Evolutionary conservation across 495 filamentous ascomycete species (phyloP).

Genomic region (Tuber umbilicatum): DNA sequence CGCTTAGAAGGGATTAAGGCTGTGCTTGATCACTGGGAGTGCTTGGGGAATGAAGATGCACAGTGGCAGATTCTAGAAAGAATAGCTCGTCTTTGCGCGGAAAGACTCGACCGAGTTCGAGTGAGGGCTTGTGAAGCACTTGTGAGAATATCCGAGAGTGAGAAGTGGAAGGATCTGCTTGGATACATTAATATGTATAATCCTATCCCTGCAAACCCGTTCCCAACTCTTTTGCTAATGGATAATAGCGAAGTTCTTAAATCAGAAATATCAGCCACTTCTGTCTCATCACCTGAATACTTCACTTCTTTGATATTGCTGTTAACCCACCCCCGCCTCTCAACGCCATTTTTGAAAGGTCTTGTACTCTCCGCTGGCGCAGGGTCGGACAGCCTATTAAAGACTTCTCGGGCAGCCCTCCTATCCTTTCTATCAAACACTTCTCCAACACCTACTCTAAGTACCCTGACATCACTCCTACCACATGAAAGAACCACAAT

Average conservation of each 20-base stretch:
- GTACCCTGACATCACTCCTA: slow-evolving; percentile 24
- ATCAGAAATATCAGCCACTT: slow-evolving; percentile 37
- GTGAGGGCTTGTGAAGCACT: slow-evolving; percentile 55
- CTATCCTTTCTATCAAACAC: slow-evolving; percentile 44
- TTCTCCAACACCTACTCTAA: slow-evolving; percentile 40
- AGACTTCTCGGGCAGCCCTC: slow-evolving; percentile 65
- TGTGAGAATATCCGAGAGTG: slow-evolving; percentile 38
- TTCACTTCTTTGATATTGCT: slow-evolving; percentile 50
- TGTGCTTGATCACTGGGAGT: slow-evolving; percentile 35
- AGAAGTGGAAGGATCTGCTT: slow-evolving; percentile 39
- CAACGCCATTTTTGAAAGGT: slow-evolving; percentile 58
- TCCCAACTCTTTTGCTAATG: slow-evolving; percentile 34
- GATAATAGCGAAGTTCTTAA: slow-evolving; percentile 6
- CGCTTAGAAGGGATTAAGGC: slow-evolving; percentile 69
- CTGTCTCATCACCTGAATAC: slow-evolving; percentile 49
- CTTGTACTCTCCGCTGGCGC: slow-evolving; percentile 73
- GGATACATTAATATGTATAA: slow-evolving; percentile 14
- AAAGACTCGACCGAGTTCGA: slow-evolving; percentile 85
- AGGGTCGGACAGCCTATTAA: slow-evolving; percentile 73
- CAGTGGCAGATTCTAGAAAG: slow-evolving; percentile 33
- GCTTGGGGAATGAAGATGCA: slow-evolving; percentile 21
- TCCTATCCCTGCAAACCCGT: slow-evolving; percentile 21
- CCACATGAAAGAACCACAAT: slow-evolving; percentile 63
- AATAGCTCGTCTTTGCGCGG: slow-evolving; percentile 65
- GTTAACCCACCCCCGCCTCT: slow-evolving; percentile 28